These are phyloP conservation scores for Globisporangium cystogenes DNA, from an alignment of 352 stramenopile genomes.

Conservation along the genomic window DNA sequence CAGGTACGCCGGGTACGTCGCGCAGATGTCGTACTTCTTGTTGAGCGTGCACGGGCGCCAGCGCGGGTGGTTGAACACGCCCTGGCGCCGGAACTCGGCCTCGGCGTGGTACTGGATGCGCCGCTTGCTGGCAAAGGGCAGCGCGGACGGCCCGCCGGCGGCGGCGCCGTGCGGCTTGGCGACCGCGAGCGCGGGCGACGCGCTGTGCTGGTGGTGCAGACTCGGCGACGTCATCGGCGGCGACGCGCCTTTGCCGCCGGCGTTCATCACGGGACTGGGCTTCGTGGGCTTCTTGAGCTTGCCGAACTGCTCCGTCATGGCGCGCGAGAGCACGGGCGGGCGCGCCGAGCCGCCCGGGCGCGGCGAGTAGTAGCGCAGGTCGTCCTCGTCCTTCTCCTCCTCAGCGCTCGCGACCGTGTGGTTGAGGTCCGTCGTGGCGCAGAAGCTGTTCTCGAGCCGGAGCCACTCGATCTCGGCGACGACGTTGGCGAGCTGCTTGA, in stretches of 20 bases:
- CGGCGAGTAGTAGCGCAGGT: slow-evolving; percentile 54
- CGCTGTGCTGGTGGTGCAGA: slow-evolving; percentile 43
- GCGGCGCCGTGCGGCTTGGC: slow-evolving; percentile 3
- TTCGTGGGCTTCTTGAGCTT: not conserved
- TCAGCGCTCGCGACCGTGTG: slow-evolving; percentile 43
- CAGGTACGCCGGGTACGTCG: slow-evolving; percentile 67
- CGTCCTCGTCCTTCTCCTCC: slow-evolving; percentile 53
- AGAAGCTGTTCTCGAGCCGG: slow-evolving; percentile 81
- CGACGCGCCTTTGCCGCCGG: no score
- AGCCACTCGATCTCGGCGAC: slow-evolving; percentile 82
- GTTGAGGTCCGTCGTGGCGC: slow-evolving; percentile 65
- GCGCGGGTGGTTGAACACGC: slow-evolving; percentile 51
- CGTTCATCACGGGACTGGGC: not conserved
- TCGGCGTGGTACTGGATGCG: slow-evolving; percentile 72
- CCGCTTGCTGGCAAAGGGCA: slow-evolving; percentile 34
- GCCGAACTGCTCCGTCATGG: slow-evolving; percentile 26
- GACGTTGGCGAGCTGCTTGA: slow-evolving; percentile 75
- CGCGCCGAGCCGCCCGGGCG: slow-evolving; percentile 29
- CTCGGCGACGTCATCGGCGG: slow-evolving; percentile 7
- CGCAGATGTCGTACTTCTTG: slow-evolving; percentile 62
- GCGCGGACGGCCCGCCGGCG: slow-evolving; percentile 5
- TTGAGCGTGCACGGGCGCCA: slow-evolving; percentile 65
- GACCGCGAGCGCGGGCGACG: slow-evolving; percentile 16
- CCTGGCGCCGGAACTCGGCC: slow-evolving; percentile 56
- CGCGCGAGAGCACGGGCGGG: slow-evolving; percentile 17